Percentiles rank a stretch among this genome's conserved stretches.
These are phyloP conservation scores for Priceomyces fermenticarens DNA, from an alignment of 805 yeast species.

Conservation along the genomic window DNA sequence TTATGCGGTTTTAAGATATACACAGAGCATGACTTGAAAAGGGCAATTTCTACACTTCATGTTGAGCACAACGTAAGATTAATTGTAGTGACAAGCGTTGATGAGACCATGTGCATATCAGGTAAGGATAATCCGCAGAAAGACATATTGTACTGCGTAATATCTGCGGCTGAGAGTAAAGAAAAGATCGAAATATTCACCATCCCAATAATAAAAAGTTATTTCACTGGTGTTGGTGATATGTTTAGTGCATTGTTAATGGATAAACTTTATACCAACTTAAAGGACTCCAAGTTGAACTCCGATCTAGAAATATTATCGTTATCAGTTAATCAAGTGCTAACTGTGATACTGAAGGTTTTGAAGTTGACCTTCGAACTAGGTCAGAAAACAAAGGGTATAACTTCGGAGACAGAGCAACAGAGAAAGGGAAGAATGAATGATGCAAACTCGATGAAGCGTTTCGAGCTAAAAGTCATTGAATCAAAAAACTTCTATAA, in stretches of 20 bases:
- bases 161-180: constrained; percentile 9
- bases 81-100: constrained; percentile 67
- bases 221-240: constrained; percentile 96
- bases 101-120: constrained; percentile 7
- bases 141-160: constrained; percentile 25
- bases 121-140: constrained; percentile 6
- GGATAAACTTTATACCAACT: constrained; percentile 49
- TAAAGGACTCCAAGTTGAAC: constrained; percentile 2
- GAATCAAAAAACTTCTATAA: constrained; percentile 48
- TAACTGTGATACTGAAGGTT: constrained; percentile 54
- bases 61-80: constrained; percentile 46
- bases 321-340: constrained; percentile 51
- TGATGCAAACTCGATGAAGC: constrained; percentile 58
- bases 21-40: constrained; percentile 32
- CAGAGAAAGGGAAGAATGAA: constrained; percentile 46
- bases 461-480: constrained; percentile 68
- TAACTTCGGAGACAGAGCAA: constrained; percentile 2
- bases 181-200: constrained; percentile 33
- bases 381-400: constrained; percentile 23
- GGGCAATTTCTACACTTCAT: constrained; percentile 52
- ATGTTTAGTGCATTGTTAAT: constrained; percentile 76
- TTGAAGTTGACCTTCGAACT: constrained; percentile 43
- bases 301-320: constrained; percentile 9
- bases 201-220: constrained; percentile 65
- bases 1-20: constrained; percentile 52